phyloP scores from a whole-genome alignment of 192 early-diverging fungal genomes.

The Phycomyces blakesleeanus region DNA sequence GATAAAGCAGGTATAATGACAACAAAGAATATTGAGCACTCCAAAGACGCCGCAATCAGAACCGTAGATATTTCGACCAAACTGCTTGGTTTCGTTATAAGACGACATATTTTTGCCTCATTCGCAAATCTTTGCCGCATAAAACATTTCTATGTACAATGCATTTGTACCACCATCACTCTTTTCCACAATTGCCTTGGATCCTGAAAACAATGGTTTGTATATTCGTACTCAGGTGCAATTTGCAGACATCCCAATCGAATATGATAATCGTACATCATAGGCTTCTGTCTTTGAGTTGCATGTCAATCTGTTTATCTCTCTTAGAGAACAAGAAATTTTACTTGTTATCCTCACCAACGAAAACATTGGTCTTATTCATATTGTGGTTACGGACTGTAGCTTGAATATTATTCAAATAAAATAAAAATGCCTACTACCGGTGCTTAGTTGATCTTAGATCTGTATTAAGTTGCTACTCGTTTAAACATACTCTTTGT shows the following conservation, averaged over 20 bases:
- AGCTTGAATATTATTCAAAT: neutral
- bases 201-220: conserved; percentile 1
- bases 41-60: conserved; percentile 1
- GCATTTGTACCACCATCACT: conserved; percentile 11
- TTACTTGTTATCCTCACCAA: conserved; percentile 1
- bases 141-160: conserved; percentile 8
- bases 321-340: conserved; percentile 1
- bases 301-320: conserved; percentile 3
- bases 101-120: conserved; percentile 2
- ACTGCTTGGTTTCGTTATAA: neutral
- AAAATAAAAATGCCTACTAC: too few relatives aligned
- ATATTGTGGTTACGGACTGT: neutral
- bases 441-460: too few relatives aligned
- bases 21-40: conserved; percentile 13
- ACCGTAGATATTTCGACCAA: conserved; percentile 5
- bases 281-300: conserved; percentile 2
- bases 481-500: too few relatives aligned
- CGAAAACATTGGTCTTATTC: conserved; percentile 9
- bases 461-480: too few relatives aligned
- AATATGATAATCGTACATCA: conserved; percentile 1
- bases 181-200: conserved; percentile 5
- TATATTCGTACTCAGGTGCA: conserved; percentile 10
- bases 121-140: conserved; percentile 7
- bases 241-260: neutral
- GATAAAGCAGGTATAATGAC: conserved; percentile 1